These are phyloP conservation scores for Solanum pennellii DNA, from an alignment of 257 asterid genomes.

Conservation along the genomic window DNA sequence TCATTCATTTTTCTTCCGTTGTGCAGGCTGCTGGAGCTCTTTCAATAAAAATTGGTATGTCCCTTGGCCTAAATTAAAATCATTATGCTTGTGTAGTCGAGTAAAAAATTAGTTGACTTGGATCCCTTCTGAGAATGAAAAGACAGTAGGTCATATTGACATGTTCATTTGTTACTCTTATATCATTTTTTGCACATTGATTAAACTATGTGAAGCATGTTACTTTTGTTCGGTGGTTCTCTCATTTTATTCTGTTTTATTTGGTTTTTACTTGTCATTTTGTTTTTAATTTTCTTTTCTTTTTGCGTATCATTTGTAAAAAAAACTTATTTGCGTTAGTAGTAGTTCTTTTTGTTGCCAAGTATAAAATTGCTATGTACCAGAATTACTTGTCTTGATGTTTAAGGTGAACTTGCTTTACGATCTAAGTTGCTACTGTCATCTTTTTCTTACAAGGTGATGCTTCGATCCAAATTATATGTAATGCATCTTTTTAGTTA, in stretches of 20 bases:
- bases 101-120: neutral
- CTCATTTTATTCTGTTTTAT: neutral
- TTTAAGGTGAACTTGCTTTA: neutral
- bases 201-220: neutral
- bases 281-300: neutral
- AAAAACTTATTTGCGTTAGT: neutral
- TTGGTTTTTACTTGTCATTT: neutral
- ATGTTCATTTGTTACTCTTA: neutral
- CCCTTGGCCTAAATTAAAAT: neutral
- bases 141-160: neutral
- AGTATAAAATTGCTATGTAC: neutral
- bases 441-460: neutral
- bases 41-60: conserved; percentile 89
- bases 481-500: neutral
- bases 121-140: neutral
- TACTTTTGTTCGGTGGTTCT: neutral
- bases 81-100: neutral
- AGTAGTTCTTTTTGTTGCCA: neutral
- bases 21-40: conserved; percentile 99
- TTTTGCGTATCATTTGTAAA: neutral
- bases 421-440: neutral
- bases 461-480: neutral
- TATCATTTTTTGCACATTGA: neutral
- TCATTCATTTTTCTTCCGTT: neutral
- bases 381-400: neutral